phyloP scores from a whole-genome alignment of 2,329 filamentous ascomycete species.

The Diaporthe sp. region DNA sequence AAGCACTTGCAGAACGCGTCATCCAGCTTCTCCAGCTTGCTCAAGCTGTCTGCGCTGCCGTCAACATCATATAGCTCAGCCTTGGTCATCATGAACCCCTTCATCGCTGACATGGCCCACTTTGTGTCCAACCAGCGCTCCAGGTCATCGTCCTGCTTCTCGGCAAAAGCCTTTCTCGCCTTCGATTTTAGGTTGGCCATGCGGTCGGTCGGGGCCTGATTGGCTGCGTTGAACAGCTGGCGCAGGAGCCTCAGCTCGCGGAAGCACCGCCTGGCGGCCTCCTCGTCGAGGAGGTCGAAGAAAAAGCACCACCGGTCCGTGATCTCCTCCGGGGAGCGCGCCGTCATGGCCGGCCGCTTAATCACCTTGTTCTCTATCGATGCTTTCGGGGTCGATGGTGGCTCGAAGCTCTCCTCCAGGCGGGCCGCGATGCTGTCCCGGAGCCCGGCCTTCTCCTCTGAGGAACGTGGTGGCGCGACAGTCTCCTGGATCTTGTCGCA shows the following conservation, averaged over 20 bases:
- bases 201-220: conserved; percentile 24
- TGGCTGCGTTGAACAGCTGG: conserved; percentile 35
- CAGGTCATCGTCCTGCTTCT: conserved; percentile 31
- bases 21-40: conserved; percentile 34
- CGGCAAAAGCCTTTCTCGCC: conserved; percentile 35
- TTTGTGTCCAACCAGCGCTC: conserved; percentile 37
- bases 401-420: conserved; percentile 10
- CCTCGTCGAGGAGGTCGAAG: conserved; percentile 37
- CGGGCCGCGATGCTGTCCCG: conserved; percentile 24
- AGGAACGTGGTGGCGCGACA: conserved; percentile 24
- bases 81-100: conserved; percentile 37
- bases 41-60: conserved; percentile 23
- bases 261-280: conserved; percentile 36
- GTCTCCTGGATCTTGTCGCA: conserved; percentile 36
- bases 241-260: conserved; percentile 36
- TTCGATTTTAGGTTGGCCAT: conserved; percentile 35
- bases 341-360: conserved; percentile 30
- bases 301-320: conserved; percentile 37
- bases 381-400: not conserved
- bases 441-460: conserved; percentile 2
- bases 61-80: conserved; percentile 16
- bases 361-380: conserved; percentile 15
- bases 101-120: conserved; percentile 34
- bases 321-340: conserved; percentile 31
- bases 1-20: conserved; percentile 37